Base-by-base conservation (phyloP, 371 early-diverging fungal genomes). In the Batrachochytrium dendrobatidis region DNA sequence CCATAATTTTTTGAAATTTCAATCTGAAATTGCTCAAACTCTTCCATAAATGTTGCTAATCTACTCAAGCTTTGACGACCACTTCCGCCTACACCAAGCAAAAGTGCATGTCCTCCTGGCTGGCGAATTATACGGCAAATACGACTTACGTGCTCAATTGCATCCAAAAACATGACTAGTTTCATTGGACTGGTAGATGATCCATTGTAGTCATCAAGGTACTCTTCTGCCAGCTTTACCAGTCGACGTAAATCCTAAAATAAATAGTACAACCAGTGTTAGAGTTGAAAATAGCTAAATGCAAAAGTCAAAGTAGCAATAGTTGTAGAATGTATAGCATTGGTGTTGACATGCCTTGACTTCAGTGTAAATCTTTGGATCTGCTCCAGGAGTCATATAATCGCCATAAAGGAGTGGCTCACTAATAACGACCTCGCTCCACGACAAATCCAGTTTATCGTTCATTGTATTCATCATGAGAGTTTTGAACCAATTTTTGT, bases 1-100 rank as follows among this genome's bases (percentile, higher is more conserved):
- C 83, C 83, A 50, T 82, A 82, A 59, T 76, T 81, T 55, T 82
- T 82, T 31, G 74, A 76, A 54, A 80, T 71, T 64, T 82, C 83
- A 46, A 82, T 77, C 52, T 81, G 81, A 67, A 76, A 79, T 26
- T 72, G 60, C 52, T 81, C 79, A 59, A 70, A 81, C 50, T 82
- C 81, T 57, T 75, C 78, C 78, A 82, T 82, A 62, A 75, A 77
- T 2, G 74, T 74, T 17, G 83, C 78, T 4, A 82, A 69, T 35
- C 75, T 43, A 24, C 77, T 71, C 1, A 82, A 65, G 22, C 75
- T 74, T 48, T 82, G 83, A 1, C 83, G 67, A 10, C 83, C 83
- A 48, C 70, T 69, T 25, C 83, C 83, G 17, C 83, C 83, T n/a
- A 82, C 81, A 32, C 83, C 83, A 1, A 82, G 67, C 10, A 82